These are phyloP conservation scores for Talaromyces piceae DNA, from an alignment of 2,329 filamentous ascomycete genomes.

Conservation along the genomic window DNA sequence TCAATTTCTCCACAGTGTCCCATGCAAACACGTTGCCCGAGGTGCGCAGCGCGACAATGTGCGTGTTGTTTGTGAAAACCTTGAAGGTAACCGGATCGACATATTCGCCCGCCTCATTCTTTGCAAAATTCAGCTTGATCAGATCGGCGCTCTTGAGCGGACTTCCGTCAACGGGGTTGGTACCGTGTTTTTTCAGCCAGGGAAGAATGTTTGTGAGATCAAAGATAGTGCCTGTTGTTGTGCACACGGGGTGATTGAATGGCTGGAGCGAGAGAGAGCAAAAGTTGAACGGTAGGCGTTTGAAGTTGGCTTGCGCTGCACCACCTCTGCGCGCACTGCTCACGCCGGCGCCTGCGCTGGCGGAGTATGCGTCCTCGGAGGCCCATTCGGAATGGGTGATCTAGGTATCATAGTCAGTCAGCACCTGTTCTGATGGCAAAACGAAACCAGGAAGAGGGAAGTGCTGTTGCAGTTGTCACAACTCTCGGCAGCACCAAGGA, in stretches of 20 bases:
- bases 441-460: not conserved
- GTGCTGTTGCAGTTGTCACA: no score
- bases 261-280: conserved; percentile 94
- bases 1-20: conserved; percentile 91
- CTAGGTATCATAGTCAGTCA: conserved; percentile 28
- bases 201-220: conserved; percentile 89
- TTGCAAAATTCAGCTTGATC: conserved; percentile 83
- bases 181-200: conserved; percentile 90
- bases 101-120: conserved; percentile 84
- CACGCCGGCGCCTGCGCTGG: conserved; percentile 64
- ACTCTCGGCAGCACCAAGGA: no score
- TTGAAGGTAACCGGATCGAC: conserved; percentile 97
- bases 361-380: conserved; percentile 79
- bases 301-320: conserved; percentile 60
- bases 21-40: conserved; percentile 95
- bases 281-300: conserved; percentile 92
- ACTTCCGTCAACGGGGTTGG: conserved; percentile 80
- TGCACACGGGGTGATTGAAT: conserved; percentile 92
- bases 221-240: conserved; percentile 77
- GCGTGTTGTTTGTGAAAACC: conserved; percentile 95
- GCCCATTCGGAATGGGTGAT: conserved; percentile 99
- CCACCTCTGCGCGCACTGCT: conserved; percentile 44
- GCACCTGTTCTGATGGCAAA: not conserved
- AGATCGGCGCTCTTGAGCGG: conserved; percentile 74
- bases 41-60: conserved; percentile 78